Conservation (phyloP, 768 basidiomycete species). For the Mycena floridula region DNA sequence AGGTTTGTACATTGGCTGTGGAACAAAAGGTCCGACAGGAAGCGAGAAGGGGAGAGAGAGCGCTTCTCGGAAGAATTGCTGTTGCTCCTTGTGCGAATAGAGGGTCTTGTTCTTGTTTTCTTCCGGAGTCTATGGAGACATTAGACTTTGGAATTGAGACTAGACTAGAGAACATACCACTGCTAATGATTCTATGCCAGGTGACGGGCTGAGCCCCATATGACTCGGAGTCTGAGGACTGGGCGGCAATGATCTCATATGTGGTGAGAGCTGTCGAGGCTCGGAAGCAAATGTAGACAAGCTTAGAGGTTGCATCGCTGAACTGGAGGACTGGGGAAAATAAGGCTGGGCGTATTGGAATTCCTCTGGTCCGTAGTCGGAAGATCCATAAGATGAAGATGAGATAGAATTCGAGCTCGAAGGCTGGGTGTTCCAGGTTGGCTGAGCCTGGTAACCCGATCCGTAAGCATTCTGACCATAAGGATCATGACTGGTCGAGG, state of each 20-base stretch:
- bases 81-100: slow-evolving; percentile 39
- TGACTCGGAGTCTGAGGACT: neutral
- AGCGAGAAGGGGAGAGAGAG: slow-evolving; percentile 27
- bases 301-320: neutral
- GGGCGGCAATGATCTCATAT: neutral
- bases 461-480: no score
- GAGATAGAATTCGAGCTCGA: no score
- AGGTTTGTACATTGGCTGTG: slow-evolving; percentile 68
- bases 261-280: neutral
- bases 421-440: no score
- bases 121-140: neutral
- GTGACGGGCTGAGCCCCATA: neutral
- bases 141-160: neutral
- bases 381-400: no score
- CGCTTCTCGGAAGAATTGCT: slow-evolving; percentile 37
- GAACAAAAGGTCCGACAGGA: slow-evolving; percentile 47
- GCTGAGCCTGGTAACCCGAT: no score
- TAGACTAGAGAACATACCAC: neutral
- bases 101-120: slow-evolving; percentile 4
- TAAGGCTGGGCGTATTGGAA: no score
- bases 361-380: no score
- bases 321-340: no score
- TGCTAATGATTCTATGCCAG: neutral
- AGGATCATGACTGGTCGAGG: no score
- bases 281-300: neutral